Conservation (phyloP, 768 basidiomycete species). For the Cyathus striatus region DNA sequence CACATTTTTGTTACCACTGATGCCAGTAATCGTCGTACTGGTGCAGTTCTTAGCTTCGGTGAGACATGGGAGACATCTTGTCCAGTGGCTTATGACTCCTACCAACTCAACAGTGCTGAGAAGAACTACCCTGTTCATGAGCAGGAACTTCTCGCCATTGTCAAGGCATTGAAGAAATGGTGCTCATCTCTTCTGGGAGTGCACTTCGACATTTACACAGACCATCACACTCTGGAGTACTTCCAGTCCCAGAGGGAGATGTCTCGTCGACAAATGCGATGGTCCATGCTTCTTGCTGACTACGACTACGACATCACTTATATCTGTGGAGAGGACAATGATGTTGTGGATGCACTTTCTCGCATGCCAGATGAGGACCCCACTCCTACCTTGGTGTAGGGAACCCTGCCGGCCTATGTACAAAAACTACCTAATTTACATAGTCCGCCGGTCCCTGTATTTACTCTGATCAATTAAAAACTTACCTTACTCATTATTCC, state of each 20-base stretch:
- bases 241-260: constrained; percentile 26
- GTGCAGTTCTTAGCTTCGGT: constrained; percentile 25
- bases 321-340: constrained; percentile 26
- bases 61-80: constrained; percentile 21
- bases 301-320: constrained; percentile 29
- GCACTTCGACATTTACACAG: constrained; percentile 21
- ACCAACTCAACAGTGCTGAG: constrained; percentile 16
- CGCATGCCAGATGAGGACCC: constrained; percentile 6
- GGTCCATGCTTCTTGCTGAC: constrained; percentile 29
- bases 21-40: constrained; percentile 20
- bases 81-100: constrained; percentile 27
- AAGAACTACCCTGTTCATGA: constrained; percentile 32
- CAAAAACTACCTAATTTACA: no score
- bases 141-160: constrained; percentile 31
- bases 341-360: constrained; percentile 31
- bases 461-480: no score
- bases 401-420: no score
- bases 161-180: constrained; percentile 23
- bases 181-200: constrained; percentile 14
- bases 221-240: constrained; percentile 30
- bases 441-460: no score
- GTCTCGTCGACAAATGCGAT: constrained; percentile 21
- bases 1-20: constrained; percentile 28
- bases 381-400: no score
- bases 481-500: no score